phyloP scores from a whole-genome alignment of 176 grass and related monocot species.

The Tillandsia leiboldiana region DNA sequence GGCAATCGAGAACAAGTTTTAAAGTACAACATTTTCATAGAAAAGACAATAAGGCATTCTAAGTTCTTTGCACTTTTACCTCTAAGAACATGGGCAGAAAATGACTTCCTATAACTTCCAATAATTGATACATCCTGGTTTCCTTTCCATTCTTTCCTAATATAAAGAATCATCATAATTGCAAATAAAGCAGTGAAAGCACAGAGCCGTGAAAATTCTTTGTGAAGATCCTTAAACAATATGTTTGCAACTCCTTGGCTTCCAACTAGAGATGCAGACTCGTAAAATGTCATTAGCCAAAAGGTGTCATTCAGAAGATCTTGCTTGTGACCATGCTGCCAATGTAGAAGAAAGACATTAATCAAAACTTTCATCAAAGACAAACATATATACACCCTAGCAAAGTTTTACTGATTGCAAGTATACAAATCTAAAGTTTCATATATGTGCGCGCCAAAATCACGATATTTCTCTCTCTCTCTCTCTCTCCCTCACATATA shows the following conservation, averaged over 20 bases:
- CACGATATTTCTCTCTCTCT: no score
- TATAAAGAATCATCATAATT: slow-evolving; percentile 51
- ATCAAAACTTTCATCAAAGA: slow-evolving; percentile 8
- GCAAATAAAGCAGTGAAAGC: slow-evolving; percentile 52
- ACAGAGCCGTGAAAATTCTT: slow-evolving; percentile 41
- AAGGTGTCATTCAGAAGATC: slow-evolving; percentile 73
- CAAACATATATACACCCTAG: background rate
- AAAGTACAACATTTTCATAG: background rate
- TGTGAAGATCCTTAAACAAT: slow-evolving; percentile 31
- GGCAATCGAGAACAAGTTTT: background rate
- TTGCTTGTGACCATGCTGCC: slow-evolving; percentile 87
- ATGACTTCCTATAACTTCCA: slow-evolving; percentile 85
- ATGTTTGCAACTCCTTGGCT: slow-evolving; percentile 75
- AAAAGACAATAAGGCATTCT: background rate
- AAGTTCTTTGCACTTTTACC: slow-evolving; percentile 30
- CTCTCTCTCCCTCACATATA: no score
- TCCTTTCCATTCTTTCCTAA: slow-evolving; percentile 58
- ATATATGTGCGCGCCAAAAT: background rate
- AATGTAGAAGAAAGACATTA: slow-evolving; percentile 28
- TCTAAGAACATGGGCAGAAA: slow-evolving; percentile 85
- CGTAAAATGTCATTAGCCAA: slow-evolving; percentile 86
- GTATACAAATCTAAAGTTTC: background rate
- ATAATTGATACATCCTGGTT: slow-evolving; percentile 48
- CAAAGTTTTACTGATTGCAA: no score
- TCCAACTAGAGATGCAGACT: slow-evolving; percentile 66